A percentile compares a stretch with the other conserved stretches of the same genome.
phyloP scores from a whole-genome alignment of 1,139 yeast genomes.

The Zhuliangozyma parablackwelliae region DNA sequence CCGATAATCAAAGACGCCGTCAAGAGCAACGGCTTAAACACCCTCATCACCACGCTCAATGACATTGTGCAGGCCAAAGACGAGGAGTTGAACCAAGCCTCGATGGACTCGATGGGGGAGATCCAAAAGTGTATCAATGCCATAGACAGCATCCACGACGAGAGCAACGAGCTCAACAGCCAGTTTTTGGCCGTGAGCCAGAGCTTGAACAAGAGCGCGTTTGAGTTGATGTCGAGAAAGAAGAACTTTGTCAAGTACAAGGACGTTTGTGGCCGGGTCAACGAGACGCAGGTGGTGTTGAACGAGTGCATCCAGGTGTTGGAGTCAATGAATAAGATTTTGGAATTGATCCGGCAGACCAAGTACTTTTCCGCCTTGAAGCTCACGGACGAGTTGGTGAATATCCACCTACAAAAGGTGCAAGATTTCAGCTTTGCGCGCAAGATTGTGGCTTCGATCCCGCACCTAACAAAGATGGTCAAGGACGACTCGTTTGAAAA shows the following conservation, averaged over 20 bases:
- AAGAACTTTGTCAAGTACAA: constrained; percentile 51
- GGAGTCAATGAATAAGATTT: constrained; percentile 81
- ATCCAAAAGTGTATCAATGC: constrained; percentile 50
- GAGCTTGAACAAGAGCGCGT: constrained; percentile 59
- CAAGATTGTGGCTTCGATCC: constrained; percentile 69
- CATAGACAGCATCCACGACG: constrained; percentile 52
- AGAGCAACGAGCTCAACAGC: constrained; percentile 50
- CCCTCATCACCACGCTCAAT: constrained; percentile 52
- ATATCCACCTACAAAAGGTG: constrained; percentile 64
- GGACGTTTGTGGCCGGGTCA: constrained; percentile 55
- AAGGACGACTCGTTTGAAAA: constrained; percentile 75
- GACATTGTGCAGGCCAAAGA: constrained; percentile 58
- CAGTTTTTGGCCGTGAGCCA: constrained; percentile 50
- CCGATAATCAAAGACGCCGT: constrained; percentile 75
- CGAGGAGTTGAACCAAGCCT: constrained; percentile 56
- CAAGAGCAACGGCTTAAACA: constrained; percentile 49
- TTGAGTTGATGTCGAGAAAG: constrained; percentile 56
- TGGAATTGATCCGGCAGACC: constrained; percentile 69
- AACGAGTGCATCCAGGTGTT: constrained; percentile 75
- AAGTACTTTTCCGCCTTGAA: constrained; percentile 86
- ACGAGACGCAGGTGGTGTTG: constrained; percentile 58
- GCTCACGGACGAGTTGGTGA: constrained; percentile 67
- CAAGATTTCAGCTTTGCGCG: constrained; percentile 74
- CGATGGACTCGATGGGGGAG: constrained; percentile 60
- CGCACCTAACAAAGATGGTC: constrained; percentile 69